Evolutionary conservation across 768 basidiomycete species (phyloP), one percentile per base, ranked within the genome.

Genomic region (Russula ochroleuca): DNA sequence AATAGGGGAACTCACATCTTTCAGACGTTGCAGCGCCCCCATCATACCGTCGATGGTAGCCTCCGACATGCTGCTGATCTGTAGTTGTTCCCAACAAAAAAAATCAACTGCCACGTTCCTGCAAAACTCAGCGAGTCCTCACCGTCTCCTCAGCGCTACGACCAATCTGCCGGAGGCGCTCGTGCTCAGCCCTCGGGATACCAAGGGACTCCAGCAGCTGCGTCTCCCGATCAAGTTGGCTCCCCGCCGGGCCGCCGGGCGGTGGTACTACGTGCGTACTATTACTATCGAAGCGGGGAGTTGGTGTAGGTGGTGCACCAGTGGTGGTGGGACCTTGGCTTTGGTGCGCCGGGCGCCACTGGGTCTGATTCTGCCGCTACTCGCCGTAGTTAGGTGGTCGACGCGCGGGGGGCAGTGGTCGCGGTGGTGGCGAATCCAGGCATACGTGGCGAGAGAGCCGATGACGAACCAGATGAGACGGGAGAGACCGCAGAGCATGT

Each of bases 11-110:
- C 85, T 64, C 65, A 88, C 87, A 17, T 75, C 75, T 74, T 85
- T 88, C 59, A 90, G 74, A 37, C 78, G 74, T 69, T 87, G 82
- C 52, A 86, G 79, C 0, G 80, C 82, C 25, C 73, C 71, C 56
- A 88, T 72, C 48, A 88, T 78, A 23, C 80, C 78, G 50, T 87
- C 86, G 19, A 90, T 80, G 0, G 87, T 85, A 17, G 80, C 78
- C 71, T 90, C 88, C 2, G 87, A 87, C 62, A 88, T 70, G 56
- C 87, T 85, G 9, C 76, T 74, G 75, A 86, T 80, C 88, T 87
- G 63, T n/a, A n/a, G n/a, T n/a, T n/a, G n/a, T n/a, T n/a, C n/a
- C n/a, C n/a, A n/a, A n/a, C n/a, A n/a, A n/a, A n/a, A n/a, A n/a
- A n/a, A n/a, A 17, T 25, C 38, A 25, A 28, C 67, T 51, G 40